Evolutionary conservation across 768 basidiomycete species (phyloP), one percentile per base, ranked within the genome.

Genomic region (Leccinum barrowsii): DNA sequence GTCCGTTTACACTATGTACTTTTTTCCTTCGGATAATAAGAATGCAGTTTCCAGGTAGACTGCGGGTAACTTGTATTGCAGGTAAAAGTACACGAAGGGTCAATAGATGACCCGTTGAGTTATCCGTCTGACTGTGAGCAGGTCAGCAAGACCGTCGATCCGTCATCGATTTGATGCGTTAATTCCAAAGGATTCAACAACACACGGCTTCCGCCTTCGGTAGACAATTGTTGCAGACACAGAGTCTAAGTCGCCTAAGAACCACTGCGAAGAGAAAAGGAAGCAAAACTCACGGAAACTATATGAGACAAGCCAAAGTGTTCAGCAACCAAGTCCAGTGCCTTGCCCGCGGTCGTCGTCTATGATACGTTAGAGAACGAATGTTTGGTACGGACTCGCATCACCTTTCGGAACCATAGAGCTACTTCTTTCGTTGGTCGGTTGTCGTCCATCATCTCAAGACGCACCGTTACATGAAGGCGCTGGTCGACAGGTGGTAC

Each of bases 391-490:
- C 13, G 17, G 52, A 55, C 19, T 26, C 7, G 44, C 11, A 34
- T 61, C 65, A 89, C 90, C 81, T 89, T 91, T 51, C 78, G 75
- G 56, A 89, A 81, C 91, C 91, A 94, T 51, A 90, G 79, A 7
- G 78, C 65, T 52, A 74, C 76, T 65, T 84, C 80, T 15, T 65
- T 65, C 2, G 64, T 54, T 54, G 73, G 67, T 19, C 68, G 73
- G 7, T 65, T 63, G 2, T 62, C 60, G 4, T 5, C 42, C 42
- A 63, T 60, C 6, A 63, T 60, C 6, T 72, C 67, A 3, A 62
- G 60, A 19, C 65, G 66, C 5, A 85, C 80, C 40, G 74, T 81
- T 34, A 90, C 64, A 67, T 88, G 82, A 44, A 88, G 62, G 22
- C 89, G 81, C 57, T 89, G 78, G 22, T 82, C 80, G 47, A 82